Percentiles rank a stretch among this genome's conserved stretches.
Conservation (phyloP, 768 basidiomycete species). For the Lactarius pseudohatsudake region DNA sequence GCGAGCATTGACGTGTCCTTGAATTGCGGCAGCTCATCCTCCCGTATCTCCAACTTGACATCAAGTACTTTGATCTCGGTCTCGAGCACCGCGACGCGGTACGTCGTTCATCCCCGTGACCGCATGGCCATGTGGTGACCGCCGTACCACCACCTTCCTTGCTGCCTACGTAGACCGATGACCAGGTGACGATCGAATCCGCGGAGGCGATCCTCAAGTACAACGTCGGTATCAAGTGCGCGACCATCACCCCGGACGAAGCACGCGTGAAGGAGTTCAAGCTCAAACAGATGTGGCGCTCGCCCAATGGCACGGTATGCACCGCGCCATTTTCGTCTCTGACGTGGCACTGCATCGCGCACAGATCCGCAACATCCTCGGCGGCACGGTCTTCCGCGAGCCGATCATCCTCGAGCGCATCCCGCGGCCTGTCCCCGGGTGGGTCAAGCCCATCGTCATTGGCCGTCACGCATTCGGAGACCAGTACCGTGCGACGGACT, state of each 20-base stretch:
- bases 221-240: slow-evolving; percentile 98
- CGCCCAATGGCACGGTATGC: slow-evolving; percentile 90
- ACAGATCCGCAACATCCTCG: slow-evolving; percentile 95
- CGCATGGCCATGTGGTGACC: neutral
- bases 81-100: slow-evolving; percentile 90
- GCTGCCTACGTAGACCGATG: slow-evolving; percentile 67
- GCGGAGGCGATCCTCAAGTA: slow-evolving; percentile 93
- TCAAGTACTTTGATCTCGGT: slow-evolving; percentile 99
- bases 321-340: slow-evolving; percentile 3
- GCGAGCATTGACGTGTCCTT: neutral
- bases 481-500: slow-evolving; percentile 95
- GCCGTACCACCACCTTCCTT: neutral
- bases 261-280: slow-evolving; percentile 95
- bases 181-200: slow-evolving; percentile 89
- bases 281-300: slow-evolving; percentile 98
- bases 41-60: slow-evolving; percentile 91
- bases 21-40: slow-evolving; percentile 73
- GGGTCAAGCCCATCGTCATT: slow-evolving; percentile 95
- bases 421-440: slow-evolving; percentile 93
- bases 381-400: slow-evolving; percentile 98
- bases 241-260: slow-evolving; percentile 98
- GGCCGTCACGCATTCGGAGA: slow-evolving; percentile 98
- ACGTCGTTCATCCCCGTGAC: slow-evolving; percentile 27
- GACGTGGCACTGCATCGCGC: slow-evolving; percentile 9
- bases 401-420: slow-evolving; percentile 91